phyloP scores from a whole-genome alignment of 2,329 filamentous ascomycete genomes.

The Tolypocladium pustulatum region DNA sequence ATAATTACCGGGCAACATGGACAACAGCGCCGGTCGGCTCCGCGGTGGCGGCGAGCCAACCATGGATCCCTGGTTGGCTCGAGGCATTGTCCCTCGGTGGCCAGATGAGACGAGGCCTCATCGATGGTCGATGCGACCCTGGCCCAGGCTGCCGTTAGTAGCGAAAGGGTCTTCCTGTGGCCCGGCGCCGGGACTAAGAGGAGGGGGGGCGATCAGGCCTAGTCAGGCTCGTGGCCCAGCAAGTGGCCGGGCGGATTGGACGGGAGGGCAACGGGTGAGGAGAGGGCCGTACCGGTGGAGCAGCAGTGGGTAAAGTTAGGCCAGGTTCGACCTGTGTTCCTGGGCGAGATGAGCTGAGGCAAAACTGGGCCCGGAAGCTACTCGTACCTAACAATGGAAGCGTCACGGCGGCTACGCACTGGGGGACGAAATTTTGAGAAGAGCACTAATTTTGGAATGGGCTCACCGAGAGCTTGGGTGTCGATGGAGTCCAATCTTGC shows the following conservation, averaged over 20 bases:
- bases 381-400: background rate
- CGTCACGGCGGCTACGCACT: background rate
- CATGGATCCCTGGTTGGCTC: background rate
- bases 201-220: background rate
- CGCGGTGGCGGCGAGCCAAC: background rate
- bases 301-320: background rate
- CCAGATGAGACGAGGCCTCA: background rate
- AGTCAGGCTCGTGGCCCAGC: background rate
- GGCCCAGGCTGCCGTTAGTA: background rate
- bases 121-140: background rate
- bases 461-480: background rate
- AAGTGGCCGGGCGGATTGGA: background rate
- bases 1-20: background rate
- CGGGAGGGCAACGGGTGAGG: background rate
- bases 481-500: background rate
- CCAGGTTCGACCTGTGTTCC: background rate
- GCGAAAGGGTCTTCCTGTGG: background rate
- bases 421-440: background rate
- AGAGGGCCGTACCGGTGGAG: slow-evolving; percentile 7
- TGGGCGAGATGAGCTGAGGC: background rate
- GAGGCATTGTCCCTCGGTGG: background rate
- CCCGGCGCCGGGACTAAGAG: background rate
- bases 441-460: background rate
- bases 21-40: background rate
- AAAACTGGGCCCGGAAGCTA: background rate